phyloP scores from a whole-genome alignment of 331 rosid species.

The Pyracantha coccinea region DNA sequence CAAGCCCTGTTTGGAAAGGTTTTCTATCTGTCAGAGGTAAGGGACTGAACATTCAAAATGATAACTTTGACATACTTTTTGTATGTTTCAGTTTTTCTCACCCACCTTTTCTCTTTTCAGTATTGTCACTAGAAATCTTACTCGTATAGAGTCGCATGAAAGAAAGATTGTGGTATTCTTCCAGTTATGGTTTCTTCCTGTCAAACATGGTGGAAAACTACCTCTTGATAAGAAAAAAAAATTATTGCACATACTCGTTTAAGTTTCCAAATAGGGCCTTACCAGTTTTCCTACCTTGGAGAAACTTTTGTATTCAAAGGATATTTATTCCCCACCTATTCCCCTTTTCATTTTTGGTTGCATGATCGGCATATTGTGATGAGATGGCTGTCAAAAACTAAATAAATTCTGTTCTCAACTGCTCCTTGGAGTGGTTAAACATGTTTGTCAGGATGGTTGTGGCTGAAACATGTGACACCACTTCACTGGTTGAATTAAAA shows the following conservation, averaged over 20 bases:
- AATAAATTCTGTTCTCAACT: not conserved
- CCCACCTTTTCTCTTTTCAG: not conserved
- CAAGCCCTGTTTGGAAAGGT: conserved; percentile 89
- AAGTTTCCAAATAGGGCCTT: not conserved
- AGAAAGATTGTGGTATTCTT: not conserved
- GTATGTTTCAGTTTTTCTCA: not conserved
- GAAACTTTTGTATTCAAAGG: not conserved
- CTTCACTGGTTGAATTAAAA: not conserved
- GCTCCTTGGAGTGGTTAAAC: not conserved
- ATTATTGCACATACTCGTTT: not conserved
- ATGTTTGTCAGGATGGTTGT: not conserved
- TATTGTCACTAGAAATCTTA: not conserved
- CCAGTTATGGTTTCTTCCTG: not conserved
- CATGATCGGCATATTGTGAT: not conserved
- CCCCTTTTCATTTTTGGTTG: not conserved
- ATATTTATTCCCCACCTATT: not conserved
- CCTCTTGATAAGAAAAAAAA: not conserved
- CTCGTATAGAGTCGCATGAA: not conserved
- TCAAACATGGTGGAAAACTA: not conserved
- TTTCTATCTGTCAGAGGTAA: conserved; percentile 89
- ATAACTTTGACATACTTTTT: not conserved
- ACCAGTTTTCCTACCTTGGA: not conserved
- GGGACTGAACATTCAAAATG: conserved; percentile 16
- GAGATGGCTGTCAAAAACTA: not conserved
- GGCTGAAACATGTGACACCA: not conserved